Percentiles rank a stretch among this genome's conserved stretches.
These are phyloP conservation scores for Cutaneotrichosporon cavernicola DNA, from an alignment of 1,284 basidiomycete species.

Conservation along the genomic window DNA sequence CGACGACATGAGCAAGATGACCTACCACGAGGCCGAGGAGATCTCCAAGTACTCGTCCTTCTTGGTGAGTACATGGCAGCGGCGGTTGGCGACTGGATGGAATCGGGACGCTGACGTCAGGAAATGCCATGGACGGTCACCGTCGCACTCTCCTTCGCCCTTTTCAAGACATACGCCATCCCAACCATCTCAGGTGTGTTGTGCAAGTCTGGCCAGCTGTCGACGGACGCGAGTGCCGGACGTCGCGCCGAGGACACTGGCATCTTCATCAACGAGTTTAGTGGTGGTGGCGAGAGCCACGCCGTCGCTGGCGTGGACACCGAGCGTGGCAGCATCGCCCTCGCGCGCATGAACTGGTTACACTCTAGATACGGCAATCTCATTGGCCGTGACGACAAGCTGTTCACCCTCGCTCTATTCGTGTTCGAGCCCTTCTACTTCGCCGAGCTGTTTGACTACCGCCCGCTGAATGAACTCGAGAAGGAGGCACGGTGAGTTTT, in stretches of 20 bases:
- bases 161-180: constrained; percentile 26
- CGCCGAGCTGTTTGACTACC: constrained; percentile 15
- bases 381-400: constrained; percentile 23
- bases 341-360: constrained; percentile 25
- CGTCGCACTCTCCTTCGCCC: constrained; percentile 18
- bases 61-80: constrained; percentile 11
- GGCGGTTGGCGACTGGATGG: background rate
- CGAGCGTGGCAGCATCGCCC: constrained; percentile 19
- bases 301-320: constrained; percentile 13
- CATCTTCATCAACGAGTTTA: constrained; percentile 24
- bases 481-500: constrained; percentile 21
- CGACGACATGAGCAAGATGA: constrained; percentile 19
- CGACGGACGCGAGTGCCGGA: constrained; percentile 4
- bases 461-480: constrained; percentile 16
- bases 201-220: constrained; percentile 20
- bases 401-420: constrained; percentile 22
- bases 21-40: constrained; percentile 22
- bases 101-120: constrained; percentile 12
- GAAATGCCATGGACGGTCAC: constrained; percentile 19
- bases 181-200: constrained; percentile 20
- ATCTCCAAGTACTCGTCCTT: constrained; percentile 17
- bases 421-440: constrained; percentile 21
- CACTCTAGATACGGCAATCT: constrained; percentile 21
- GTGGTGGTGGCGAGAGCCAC: constrained; percentile 7
- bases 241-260: constrained; percentile 25